Evolutionary conservation across 139 green algal species (phyloP).

Genomic region (Closterium sp.): DNA sequence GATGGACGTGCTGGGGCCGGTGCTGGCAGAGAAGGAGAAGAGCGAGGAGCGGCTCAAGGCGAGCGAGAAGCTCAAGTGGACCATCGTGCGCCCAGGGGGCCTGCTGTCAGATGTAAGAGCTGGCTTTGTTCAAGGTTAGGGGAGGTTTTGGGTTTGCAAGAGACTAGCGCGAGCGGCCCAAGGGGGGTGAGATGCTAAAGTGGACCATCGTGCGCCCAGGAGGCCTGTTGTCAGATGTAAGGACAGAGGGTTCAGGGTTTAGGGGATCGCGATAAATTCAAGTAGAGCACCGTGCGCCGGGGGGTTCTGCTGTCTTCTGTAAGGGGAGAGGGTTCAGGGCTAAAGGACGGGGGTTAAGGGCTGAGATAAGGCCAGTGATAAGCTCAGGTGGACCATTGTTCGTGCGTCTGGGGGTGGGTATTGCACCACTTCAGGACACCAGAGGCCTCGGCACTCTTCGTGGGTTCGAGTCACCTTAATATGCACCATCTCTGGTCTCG

Average conservation of each 20-base stretch:
- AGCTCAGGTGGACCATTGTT: constrained; percentile 86
- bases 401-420: no score
- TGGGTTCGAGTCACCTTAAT: constrained; percentile 61
- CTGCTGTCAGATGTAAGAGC: constrained; percentile 73
- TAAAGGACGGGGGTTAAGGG: no score
- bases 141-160: no score
- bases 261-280: constrained; percentile 64
- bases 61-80: constrained; percentile 70
- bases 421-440: no score
- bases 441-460: no score
- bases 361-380: no score
- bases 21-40: constrained; percentile 95
- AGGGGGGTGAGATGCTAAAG: constrained; percentile 56
- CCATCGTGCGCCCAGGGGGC: constrained; percentile 93
- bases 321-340: background rate
- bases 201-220: constrained; percentile 92
- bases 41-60: constrained; percentile 86
- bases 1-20: constrained; percentile 83
- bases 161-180: no score
- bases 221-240: constrained; percentile 80
- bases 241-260: background rate
- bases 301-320: constrained; percentile 87
- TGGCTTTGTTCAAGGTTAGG: no score
- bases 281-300: constrained; percentile 86
- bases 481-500: no score